phyloP scores from a whole-genome alignment of 441 rosid species.

The Sinapis alba region DNA sequence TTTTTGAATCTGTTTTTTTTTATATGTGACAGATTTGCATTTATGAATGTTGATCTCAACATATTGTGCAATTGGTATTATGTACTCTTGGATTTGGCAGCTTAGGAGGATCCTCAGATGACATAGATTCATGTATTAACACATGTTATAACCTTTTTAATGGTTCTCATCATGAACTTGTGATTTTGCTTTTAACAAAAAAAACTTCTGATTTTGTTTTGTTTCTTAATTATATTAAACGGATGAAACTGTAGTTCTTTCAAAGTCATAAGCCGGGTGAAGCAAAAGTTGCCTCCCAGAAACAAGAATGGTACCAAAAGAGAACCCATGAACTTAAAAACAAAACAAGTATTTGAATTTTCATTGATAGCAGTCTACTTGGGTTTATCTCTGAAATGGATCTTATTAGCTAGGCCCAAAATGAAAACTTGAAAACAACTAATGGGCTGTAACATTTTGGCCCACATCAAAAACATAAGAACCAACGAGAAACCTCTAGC shows the following conservation, averaged over 20 bases:
- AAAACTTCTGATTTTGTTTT: no score
- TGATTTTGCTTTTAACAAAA: no score
- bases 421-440: not conserved
- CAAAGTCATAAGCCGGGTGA: no score
- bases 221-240: no score
- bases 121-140: not conserved
- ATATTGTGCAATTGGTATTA: conserved; percentile 68
- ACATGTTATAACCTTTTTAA: not conserved
- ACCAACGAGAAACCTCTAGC: not conserved
- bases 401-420: not conserved
- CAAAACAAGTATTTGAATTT: no score
- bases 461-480: conserved; percentile 13
- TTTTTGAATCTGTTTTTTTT: conserved; percentile 63
- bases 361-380: no score
- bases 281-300: no score
- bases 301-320: no score
- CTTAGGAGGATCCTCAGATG: conserved; percentile 47
- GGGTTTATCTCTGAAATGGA: not conserved
- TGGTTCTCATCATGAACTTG: no score
- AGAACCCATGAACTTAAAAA: no score
- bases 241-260: no score
- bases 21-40: conserved; percentile 71
- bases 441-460: conserved; percentile 1
- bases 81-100: conserved; percentile 90
- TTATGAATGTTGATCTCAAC: conserved; percentile 66